Evolutionary conservation across 768 basidiomycete species (phyloP), one percentile per base, ranked within the genome.

Genomic region (Collybia sp.): DNA sequence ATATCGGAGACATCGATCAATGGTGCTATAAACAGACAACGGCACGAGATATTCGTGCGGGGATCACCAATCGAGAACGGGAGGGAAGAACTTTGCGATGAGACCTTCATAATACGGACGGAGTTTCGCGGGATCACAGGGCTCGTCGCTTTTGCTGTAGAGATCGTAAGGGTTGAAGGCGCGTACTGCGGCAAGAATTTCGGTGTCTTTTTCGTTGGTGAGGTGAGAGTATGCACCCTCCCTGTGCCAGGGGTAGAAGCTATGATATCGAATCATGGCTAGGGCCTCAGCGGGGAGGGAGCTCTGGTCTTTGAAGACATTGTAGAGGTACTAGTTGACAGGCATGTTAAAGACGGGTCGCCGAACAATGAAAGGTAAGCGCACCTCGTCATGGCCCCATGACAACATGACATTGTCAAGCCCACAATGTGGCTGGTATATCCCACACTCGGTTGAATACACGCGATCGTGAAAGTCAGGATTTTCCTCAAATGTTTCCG

Each of bases 101-200:
- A 96, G 71, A 1, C 67, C 65, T 58, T 88, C 75, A 59, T 96
- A 96, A 66, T 96, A 95, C 12, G 90, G 87, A 50, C 80, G 75
- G 17, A 95, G 72, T 56, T 75, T 71, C 37, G 72, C 79, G 12
- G 75, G 71, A 42, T 80, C 64, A 44, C 83, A 78, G 4, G 81
- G 77, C 36, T 77, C 76, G 56, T 94, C 88, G 57, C 76, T 80
- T 68, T 95, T 95, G 73, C 84, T 87, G 72, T 96, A 96, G 6
- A 96, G 77, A 59, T 94, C 93, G 65, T 94, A 95, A 0, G 93
- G 92, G 66, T 94, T 95, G 77, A 95, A 95, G 0, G 84, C 85
- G 38, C 77, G 76, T 20, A 91, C 90, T 12, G 90, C 91, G 34
- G 73, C 78, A 30, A 91, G 77, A 15, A 79, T 71, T 44, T 68